These are phyloP conservation scores for Penicillium sp. DNA, from an alignment of 2,329 filamentous ascomycete genomes.

Conservation along the genomic window DNA sequence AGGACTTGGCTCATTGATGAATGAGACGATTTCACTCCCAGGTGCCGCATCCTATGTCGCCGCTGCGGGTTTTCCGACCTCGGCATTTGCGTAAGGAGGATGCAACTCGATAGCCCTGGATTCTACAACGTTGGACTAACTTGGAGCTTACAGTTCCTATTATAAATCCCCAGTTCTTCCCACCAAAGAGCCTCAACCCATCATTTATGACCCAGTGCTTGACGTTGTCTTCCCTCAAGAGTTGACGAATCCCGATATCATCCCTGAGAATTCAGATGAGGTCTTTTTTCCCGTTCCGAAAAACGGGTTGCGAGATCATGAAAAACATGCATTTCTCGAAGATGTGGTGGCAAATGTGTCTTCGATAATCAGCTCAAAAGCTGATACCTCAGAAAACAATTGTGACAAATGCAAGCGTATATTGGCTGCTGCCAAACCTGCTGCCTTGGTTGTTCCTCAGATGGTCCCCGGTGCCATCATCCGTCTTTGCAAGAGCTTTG, in stretches of 20 bases:
- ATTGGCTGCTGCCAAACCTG: slow-evolving; percentile 55
- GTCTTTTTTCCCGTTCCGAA: slow-evolving; percentile 54
- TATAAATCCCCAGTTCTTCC: slow-evolving; percentile 53
- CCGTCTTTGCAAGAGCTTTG: slow-evolving; percentile 54
- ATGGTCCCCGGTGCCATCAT: slow-evolving; percentile 57
- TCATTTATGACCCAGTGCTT: slow-evolving; percentile 58
- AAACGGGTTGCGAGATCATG: slow-evolving; percentile 48
- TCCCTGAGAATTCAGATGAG: slow-evolving; percentile 57
- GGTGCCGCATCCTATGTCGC: slow-evolving; percentile 30
- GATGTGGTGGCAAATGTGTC: slow-evolving; percentile 49
- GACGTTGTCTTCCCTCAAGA: slow-evolving; percentile 60
- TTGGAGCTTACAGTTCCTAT: slow-evolving; percentile 28
- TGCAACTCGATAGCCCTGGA: neutral
- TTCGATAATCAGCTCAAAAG: slow-evolving; percentile 47
- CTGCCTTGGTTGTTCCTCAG: slow-evolving; percentile 55
- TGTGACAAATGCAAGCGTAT: slow-evolving; percentile 61
- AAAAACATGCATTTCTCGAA: slow-evolving; percentile 49
- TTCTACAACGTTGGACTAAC: slow-evolving; percentile 9
- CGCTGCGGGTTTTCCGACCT: slow-evolving; percentile 55
- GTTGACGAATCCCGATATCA: slow-evolving; percentile 58
- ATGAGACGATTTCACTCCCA: slow-evolving; percentile 20
- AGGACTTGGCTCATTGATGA: slow-evolving; percentile 6
- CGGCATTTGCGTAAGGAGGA: slow-evolving; percentile 48
- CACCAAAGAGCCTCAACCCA: slow-evolving; percentile 58
- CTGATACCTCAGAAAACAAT: slow-evolving; percentile 37